Conservation (phyloP, 148 eudicot genomes). For the Vaccinium corymbosum region DNA sequence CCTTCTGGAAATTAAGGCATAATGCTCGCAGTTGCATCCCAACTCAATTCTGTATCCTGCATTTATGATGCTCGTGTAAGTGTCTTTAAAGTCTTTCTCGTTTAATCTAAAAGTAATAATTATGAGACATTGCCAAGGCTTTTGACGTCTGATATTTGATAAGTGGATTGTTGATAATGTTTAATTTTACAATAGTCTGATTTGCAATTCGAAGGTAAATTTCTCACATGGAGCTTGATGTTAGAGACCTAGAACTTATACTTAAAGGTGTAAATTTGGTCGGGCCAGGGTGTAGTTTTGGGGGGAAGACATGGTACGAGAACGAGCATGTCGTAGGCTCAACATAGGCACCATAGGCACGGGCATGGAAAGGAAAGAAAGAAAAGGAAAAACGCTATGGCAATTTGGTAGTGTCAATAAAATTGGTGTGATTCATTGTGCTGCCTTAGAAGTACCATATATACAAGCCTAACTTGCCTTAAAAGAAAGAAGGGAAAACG, state of each 20-base stretch:
- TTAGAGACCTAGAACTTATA: background rate
- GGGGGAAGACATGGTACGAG: background rate
- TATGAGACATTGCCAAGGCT: background rate
- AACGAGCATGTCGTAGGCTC: background rate
- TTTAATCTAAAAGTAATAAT: background rate
- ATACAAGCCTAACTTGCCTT: background rate
- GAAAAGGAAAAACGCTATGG: background rate
- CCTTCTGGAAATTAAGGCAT: background rate
- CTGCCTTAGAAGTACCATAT: background rate
- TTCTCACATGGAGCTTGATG: conserved; percentile 4
- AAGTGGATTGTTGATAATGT: background rate
- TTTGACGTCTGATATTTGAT: background rate
- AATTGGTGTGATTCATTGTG: background rate
- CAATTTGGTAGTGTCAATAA: background rate
- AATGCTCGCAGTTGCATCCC: background rate
- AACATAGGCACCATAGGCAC: background rate
- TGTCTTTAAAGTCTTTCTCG: background rate
- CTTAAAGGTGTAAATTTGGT: background rate
- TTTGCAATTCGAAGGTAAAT: background rate
- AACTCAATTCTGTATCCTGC: background rate
- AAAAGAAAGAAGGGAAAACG: background rate
- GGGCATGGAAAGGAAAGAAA: background rate
- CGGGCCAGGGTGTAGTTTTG: background rate
- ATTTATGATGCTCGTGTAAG: background rate
- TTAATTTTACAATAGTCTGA: background rate